Percentiles rank a stretch among this genome's conserved stretches.
Conservation (phyloP, 768 basidiomycete genomes). For the Boletus fagicola region DNA sequence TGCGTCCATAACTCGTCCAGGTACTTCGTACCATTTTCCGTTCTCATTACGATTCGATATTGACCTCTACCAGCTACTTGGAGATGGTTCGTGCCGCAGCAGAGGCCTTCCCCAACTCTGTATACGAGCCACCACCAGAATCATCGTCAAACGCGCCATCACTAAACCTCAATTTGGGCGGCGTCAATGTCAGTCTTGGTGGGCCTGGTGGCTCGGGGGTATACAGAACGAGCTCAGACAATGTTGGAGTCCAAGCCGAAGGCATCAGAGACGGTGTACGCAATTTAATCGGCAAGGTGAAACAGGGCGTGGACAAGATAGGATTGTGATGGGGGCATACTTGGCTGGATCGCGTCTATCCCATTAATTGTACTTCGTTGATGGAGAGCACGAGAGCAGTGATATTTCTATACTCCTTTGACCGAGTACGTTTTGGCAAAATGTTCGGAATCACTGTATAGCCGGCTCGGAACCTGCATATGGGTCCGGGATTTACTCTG, state of each 20-base stretch:
- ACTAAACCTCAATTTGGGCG: constrained; percentile 89
- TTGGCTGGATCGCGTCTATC: neutral
- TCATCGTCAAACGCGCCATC: constrained; percentile 69
- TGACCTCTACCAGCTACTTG: constrained; percentile 58
- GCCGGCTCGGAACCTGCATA: neutral
- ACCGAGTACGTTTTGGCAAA: neutral
- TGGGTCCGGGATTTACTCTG: neutral
- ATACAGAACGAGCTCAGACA: constrained; percentile 77
- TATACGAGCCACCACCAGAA: constrained; percentile 76
- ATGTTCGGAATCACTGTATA: neutral
- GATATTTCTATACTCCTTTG: neutral
- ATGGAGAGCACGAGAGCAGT: neutral
- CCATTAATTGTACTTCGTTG: neutral
- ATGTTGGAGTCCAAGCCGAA: constrained; percentile 75
- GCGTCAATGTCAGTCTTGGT: constrained; percentile 92
- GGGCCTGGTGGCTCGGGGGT: constrained; percentile 80
- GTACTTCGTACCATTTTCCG: constrained; percentile 42
- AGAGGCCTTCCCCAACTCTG: constrained; percentile 55
- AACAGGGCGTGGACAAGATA: constrained; percentile 73
- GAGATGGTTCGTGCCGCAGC: constrained; percentile 84
- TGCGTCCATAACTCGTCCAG: constrained; percentile 93
- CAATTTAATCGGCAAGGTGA: constrained; percentile 85
- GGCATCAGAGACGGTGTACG: constrained; percentile 87
- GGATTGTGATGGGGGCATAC: constrained; percentile 27
- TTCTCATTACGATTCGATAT: neutral